phyloP scores from a whole-genome alignment of 129 eudicot genomes.

The Artemisia annua region DNA sequence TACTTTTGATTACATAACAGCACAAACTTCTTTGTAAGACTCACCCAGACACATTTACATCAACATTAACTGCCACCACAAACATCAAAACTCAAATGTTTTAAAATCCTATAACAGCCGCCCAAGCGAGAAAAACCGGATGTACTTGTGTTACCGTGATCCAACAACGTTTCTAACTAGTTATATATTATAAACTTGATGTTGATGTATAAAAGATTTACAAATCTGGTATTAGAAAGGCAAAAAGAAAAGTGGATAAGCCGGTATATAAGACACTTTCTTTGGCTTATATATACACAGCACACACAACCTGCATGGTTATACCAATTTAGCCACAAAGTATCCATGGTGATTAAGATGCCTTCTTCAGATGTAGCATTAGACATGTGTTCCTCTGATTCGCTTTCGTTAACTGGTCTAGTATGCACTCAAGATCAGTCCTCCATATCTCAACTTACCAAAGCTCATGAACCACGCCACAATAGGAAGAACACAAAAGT shows the following conservation, averaged over 20 bases:
- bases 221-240: not conserved
- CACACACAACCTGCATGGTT: constrained; percentile 1
- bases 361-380: constrained; percentile 28
- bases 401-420: constrained; percentile 33
- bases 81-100: not conserved
- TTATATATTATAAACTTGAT: not conserved
- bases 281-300: constrained; percentile 19
- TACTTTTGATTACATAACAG: constrained; percentile 1
- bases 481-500: constrained; percentile 26
- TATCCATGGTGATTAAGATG: constrained; percentile 28
- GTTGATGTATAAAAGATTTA: not conserved
- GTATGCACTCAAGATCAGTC: constrained; percentile 28
- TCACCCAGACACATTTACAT: constrained; percentile 18
- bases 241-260: not conserved
- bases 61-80: constrained; percentile 10
- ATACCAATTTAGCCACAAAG: not conserved
- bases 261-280: constrained; percentile 22
- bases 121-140: not conserved
- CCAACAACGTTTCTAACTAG: not conserved
- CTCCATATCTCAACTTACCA: not conserved
- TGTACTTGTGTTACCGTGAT: not conserved
- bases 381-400: constrained; percentile 31
- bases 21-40: constrained; percentile 16
- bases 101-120: not conserved
- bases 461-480: not conserved